Evolutionary conservation across 768 basidiomycete species (phyloP).

Genomic region (Rhizopogon salebrosus): DNA sequence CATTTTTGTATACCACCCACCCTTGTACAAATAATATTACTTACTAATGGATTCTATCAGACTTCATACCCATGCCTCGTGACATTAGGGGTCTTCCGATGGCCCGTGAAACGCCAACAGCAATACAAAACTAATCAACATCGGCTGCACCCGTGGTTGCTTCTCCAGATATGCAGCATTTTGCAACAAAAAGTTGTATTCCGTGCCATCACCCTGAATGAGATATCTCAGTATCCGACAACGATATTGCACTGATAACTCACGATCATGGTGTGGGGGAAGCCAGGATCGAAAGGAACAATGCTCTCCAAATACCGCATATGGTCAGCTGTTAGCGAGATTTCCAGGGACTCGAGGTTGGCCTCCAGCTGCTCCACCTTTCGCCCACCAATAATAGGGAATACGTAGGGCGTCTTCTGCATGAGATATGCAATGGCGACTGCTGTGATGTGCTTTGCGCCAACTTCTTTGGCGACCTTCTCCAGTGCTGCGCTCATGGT

Average conservation of each 20-base stretch:
- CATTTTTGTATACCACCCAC: too few species aligned
- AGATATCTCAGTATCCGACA: neutral
- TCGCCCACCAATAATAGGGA: slow-evolving; percentile 38
- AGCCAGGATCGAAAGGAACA: slow-evolving; percentile 34
- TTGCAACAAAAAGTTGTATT: neutral
- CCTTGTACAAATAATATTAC: too few species aligned
- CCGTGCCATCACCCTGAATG: slow-evolving; percentile 4
- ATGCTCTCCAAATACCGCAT: slow-evolving; percentile 32
- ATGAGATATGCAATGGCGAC: slow-evolving; percentile 43
- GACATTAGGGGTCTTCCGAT: too few species aligned
- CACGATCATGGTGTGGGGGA: slow-evolving; percentile 20
- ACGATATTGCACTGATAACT: neutral
- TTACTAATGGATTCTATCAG: too few species aligned
- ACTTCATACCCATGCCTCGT: too few species aligned
- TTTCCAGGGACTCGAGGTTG: slow-evolving; percentile 38
- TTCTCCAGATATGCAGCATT: neutral
- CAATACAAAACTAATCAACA: neutral
- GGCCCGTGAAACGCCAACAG: too few species aligned
- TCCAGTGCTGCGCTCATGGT: slow-evolving; percentile 39
- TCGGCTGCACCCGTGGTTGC: neutral
- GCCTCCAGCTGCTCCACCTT: slow-evolving; percentile 38
- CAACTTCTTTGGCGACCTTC: slow-evolving; percentile 43
- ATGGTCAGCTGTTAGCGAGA: slow-evolving; percentile 34
- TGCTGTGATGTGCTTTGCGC: slow-evolving; percentile 39
- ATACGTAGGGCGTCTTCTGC: slow-evolving; percentile 41